Percentiles rank a stretch among this genome's conserved stretches.
phyloP scores from a whole-genome alignment of 192 early-diverging fungal species.

The Linnemannia zychae region DNA sequence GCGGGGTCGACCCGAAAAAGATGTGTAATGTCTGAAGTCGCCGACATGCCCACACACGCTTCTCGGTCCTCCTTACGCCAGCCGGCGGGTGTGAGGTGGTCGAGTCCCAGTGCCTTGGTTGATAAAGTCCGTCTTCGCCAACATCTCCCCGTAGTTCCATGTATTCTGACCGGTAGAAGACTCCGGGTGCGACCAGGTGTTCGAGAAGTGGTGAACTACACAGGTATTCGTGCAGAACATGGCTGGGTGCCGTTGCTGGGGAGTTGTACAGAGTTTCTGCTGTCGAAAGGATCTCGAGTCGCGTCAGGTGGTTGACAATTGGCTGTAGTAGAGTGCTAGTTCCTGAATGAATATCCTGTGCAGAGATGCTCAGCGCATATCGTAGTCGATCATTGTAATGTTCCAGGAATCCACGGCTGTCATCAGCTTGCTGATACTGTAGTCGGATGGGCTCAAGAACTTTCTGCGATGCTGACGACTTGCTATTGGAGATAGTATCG shows the following conservation, averaged over 20 bases:
- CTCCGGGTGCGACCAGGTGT: neutral
- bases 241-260: neutral
- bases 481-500: neutral
- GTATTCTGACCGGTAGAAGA: constrained; percentile 2
- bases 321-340: neutral
- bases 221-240: neutral
- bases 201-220: neutral
- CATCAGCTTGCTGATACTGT: neutral
- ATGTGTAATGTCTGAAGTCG: constrained; percentile 1
- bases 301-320: constrained; percentile 3
- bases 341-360: neutral
- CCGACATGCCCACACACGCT: neutral
- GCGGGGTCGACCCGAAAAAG: constrained; percentile 6
- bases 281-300: neutral
- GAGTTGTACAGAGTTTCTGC: neutral
- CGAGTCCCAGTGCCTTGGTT: constrained; percentile 2
- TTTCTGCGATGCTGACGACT: neutral
- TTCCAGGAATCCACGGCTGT: neutral
- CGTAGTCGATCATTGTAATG: neutral
- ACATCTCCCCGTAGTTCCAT: neutral
- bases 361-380: neutral
- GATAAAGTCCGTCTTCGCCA: neutral
- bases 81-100: neutral
- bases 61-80: neutral
- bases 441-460: neutral